Conservation (phyloP, 768 basidiomycete genomes). For the Lentinula lateritia region DNA sequence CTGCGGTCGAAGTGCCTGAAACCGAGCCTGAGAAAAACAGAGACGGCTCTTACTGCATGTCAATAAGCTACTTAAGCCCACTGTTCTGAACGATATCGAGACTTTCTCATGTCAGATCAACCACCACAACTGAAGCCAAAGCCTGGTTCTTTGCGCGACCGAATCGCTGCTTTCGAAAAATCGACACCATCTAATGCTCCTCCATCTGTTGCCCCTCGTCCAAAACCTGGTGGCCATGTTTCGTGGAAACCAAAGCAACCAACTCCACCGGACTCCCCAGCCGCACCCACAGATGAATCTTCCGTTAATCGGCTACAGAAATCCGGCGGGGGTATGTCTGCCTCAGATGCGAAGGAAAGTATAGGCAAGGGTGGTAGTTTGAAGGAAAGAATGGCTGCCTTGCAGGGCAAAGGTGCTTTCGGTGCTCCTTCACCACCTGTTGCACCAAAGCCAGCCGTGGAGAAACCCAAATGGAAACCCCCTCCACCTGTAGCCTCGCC, state of each 20-base stretch:
- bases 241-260: constrained; percentile 68
- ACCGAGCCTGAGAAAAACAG: neutral
- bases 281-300: constrained; percentile 13
- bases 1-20: neutral
- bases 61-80: neutral
- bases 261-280: constrained; percentile 42
- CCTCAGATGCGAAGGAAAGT: constrained; percentile 83
- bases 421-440: constrained; percentile 51
- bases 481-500: constrained; percentile 50
- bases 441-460: constrained; percentile 52
- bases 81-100: neutral
- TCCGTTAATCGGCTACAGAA: constrained; percentile 18
- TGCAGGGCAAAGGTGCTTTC: constrained; percentile 81
- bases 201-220: constrained; percentile 41
- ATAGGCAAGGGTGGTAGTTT: constrained; percentile 77
- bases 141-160: constrained; percentile 75
- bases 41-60: neutral
- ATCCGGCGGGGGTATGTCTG: constrained; percentile 56
- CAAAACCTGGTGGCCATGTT: constrained; percentile 56
- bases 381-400: constrained; percentile 92
- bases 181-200: constrained; percentile 34
- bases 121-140: constrained; percentile 57
- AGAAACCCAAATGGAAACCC: constrained; percentile 85
- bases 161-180: constrained; percentile 86
- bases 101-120: constrained; percentile 50